phyloP scores from a whole-genome alignment of 257 asterid species.

The Avicennia marina region DNA sequence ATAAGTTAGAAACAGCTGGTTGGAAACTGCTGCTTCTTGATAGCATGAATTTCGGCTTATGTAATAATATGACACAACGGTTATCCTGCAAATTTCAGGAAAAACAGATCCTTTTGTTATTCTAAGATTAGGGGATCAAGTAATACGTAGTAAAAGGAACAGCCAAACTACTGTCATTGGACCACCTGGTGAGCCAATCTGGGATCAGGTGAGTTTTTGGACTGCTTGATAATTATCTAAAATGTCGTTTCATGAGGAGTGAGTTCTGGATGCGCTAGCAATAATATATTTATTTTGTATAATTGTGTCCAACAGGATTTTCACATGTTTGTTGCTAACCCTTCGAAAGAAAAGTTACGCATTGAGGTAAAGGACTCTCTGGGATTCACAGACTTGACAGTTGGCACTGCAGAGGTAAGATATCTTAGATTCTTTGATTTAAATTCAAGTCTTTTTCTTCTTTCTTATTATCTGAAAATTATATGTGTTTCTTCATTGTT shows the following conservation, averaged over 20 bases:
- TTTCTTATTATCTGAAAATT: neutral
- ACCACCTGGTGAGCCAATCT: constrained; percentile 97
- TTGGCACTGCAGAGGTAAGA: constrained; percentile 84
- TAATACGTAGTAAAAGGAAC: constrained; percentile 84
- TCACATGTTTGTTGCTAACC: constrained; percentile 79
- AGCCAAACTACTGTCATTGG: constrained; percentile 96
- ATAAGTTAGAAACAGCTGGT: neutral
- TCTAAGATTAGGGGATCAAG: constrained; percentile 86
- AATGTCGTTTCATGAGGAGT: neutral
- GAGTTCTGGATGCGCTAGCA: constrained; percentile 3
- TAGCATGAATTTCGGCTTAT: neutral
- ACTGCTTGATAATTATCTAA: no score
- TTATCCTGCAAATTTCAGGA: constrained; percentile 44
- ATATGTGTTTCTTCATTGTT: constrained; percentile 8
- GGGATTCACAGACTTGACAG: constrained; percentile 75
- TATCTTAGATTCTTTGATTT: neutral
- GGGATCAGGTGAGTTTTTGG: constrained; percentile 79
- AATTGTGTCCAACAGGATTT: constrained; percentile 67
- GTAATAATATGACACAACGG: neutral
- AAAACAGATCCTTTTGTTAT: constrained; percentile 93
- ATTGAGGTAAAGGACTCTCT: constrained; percentile 87
- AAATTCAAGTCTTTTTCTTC: neutral
- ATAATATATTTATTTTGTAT: constrained; percentile 31
- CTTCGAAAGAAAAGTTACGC: constrained; percentile 60
- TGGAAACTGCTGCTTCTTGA: neutral